These are phyloP conservation scores for Pseudocercospora fuligena DNA, from an alignment of 2,329 filamentous ascomycete genomes.

Conservation along the genomic window DNA sequence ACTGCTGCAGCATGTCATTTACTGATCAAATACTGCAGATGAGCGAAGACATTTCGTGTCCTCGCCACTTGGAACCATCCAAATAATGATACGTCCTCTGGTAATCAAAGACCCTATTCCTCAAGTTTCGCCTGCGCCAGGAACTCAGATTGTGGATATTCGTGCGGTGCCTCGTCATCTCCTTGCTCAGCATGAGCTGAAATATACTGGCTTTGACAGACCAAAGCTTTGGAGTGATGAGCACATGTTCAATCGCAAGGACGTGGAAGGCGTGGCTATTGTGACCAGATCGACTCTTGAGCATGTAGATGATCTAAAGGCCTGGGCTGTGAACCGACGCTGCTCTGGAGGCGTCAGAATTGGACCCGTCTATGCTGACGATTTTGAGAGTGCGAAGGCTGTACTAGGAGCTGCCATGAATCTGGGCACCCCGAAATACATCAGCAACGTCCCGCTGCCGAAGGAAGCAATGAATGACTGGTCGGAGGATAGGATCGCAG, in stretches of 20 bases:
- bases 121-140: not conserved
- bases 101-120: constrained; percentile 9
- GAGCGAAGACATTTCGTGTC: constrained; percentile 41
- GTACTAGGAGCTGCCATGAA: constrained; percentile 38
- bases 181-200: constrained; percentile 37
- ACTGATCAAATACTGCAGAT: constrained; percentile 23
- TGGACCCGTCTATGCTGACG: constrained; percentile 44
- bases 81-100: constrained; percentile 36
- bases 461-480: constrained; percentile 22
- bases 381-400: constrained; percentile 31
- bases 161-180: constrained; percentile 30
- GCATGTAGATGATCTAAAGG: constrained; percentile 29
- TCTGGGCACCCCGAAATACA: constrained; percentile 23
- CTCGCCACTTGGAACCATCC: constrained; percentile 34
- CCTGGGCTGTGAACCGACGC: constrained; percentile 41
- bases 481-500: constrained; percentile 23
- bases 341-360: constrained; percentile 42
- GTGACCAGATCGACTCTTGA: constrained; percentile 15
- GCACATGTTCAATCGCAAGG: constrained; percentile 35
- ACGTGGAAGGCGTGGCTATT: constrained; percentile 39
- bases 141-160: constrained; percentile 31
- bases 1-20: not conserved
- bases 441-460: constrained; percentile 18
- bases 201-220: constrained; percentile 42
- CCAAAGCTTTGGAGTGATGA: constrained; percentile 40